Percentiles rank a stretch among this genome's conserved stretches.
phyloP scores from a whole-genome alignment of 805 yeast genomes.

The Saturnispora ahearnii region DNA sequence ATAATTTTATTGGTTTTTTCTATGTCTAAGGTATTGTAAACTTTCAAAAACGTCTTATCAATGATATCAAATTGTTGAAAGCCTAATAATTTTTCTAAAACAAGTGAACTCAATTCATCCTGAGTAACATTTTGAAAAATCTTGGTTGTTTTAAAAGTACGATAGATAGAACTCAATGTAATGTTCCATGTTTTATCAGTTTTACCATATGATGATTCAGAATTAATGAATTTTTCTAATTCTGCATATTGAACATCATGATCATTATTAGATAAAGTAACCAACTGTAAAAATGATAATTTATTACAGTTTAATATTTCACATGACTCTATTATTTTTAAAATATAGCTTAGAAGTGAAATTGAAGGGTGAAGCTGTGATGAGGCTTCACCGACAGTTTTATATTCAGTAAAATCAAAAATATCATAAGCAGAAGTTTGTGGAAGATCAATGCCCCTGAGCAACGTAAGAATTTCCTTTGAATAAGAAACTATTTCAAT shows the following conservation, averaged over 20 bases:
- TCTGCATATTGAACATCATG: slow-evolving; percentile 18
- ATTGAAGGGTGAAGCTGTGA: slow-evolving; percentile 13
- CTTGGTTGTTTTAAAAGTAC: slow-evolving; percentile 20
- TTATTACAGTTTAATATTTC: slow-evolving; percentile 23
- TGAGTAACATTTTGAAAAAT: slow-evolving; percentile 20
- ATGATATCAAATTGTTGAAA: slow-evolving; percentile 16
- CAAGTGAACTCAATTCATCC: slow-evolving; percentile 16
- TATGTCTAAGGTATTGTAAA: slow-evolving; percentile 16
- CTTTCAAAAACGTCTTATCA: slow-evolving; percentile 12
- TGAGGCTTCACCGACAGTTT: slow-evolving; percentile 3
- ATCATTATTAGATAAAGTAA: slow-evolving; percentile 15
- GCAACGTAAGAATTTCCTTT: slow-evolving; percentile 20
- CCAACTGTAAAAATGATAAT: slow-evolving; percentile 21
- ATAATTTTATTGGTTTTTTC: slow-evolving; percentile 11
- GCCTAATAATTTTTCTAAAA: slow-evolving; percentile 19
- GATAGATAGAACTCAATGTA: slow-evolving; percentile 23
- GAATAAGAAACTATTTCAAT: slow-evolving; percentile 19
- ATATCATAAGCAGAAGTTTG: slow-evolving; percentile 1
- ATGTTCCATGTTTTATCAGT: slow-evolving; percentile 19
- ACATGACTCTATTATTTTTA: slow-evolving; percentile 21
- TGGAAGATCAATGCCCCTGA: slow-evolving; percentile 12
- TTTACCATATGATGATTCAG: slow-evolving; percentile 17
- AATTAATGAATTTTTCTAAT: slow-evolving; percentile 20
- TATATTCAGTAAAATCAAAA: neutral
- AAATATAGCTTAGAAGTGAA: slow-evolving; percentile 11